Evolutionary conservation across 2,329 filamentous ascomycete species (phyloP), one percentile per base, ranked within the genome.

Genomic region (Arthrobotrys entomopaga): DNA sequence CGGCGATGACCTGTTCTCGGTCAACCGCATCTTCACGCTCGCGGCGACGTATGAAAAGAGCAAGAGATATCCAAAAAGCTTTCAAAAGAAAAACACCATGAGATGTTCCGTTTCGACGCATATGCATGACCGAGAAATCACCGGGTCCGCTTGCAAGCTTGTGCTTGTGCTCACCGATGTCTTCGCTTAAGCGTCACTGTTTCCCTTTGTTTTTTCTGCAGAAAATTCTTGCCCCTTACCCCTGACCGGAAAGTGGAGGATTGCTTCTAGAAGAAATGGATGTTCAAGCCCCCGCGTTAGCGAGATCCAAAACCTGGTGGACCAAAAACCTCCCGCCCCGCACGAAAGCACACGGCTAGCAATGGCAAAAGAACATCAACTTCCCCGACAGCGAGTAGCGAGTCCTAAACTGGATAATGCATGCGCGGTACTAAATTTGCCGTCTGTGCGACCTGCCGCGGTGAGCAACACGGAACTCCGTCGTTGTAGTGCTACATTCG

Each of bases 361-460:
- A 50, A 50, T 19, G 48, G 20, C 48, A 50, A 20, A 50, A 50
- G 20, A 5, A 50, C 2, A 34, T 34, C 29, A 34, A 34, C 29
- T 34, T 34, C 29, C 29, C 29, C 29, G 5, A 10, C 29, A 34
- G 29, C 29, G 20, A 22, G 20, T n/a, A 24, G 20, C 20, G 20
- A 50, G 24, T 54, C 52, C 52, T 10, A 22, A 54, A 29, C 15
- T 38, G 24, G 52, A 34, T 22, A 26, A 54, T 22, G 20, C 29
- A 54, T 54, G 52, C 52, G 52, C 22, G 29, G 24, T 38, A 16
- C 34, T 54, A 16, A 29, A 38, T n/a, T 15, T 54, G 22, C 24
- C 34, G 7, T 24, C 24, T 54, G 52, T 54, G 15, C 29, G 6
- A 34, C 29, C 29, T 34, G 29, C 29, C 29, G 29, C 10, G 29